Evolutionary conservation across 352 stramenopile species (phyloP).

Genomic region (Globisporangium irregulare): DNA sequence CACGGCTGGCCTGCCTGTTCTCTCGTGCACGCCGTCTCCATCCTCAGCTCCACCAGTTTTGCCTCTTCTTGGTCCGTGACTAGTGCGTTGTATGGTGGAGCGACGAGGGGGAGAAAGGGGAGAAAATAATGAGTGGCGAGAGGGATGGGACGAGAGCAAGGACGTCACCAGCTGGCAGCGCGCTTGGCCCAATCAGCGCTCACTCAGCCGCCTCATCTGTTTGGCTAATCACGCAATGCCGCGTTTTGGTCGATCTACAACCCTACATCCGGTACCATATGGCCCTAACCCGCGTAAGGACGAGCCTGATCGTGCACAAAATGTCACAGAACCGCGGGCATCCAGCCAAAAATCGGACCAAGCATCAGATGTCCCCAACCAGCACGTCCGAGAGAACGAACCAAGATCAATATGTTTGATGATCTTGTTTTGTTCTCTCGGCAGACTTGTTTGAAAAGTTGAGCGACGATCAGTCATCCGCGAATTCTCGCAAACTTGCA

Average conservation of each 20-base stretch:
- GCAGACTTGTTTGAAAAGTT: too few species aligned
- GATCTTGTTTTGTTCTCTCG: too few species aligned
- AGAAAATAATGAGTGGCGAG: slow-evolving; percentile 14
- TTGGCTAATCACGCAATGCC: slow-evolving; percentile 14
- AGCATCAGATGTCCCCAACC: background rate
- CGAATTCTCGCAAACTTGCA: background rate
- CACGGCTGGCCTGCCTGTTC: slow-evolving; percentile 1
- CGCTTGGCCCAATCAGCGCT: slow-evolving; percentile 3
- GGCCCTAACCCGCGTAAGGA: slow-evolving; percentile 1
- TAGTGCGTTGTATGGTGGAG: background rate
- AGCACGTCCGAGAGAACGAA: background rate
- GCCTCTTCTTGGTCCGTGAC: slow-evolving; percentile 2
- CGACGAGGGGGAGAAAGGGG: slow-evolving; percentile 1
- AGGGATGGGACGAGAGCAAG: slow-evolving; percentile 10
- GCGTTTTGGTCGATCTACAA: slow-evolving; percentile 10
- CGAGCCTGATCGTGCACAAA: background rate
- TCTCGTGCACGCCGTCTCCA: slow-evolving; percentile 12
- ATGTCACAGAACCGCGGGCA: background rate
- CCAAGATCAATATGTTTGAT: too few species aligned
- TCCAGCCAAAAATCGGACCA: background rate
- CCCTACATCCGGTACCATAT: slow-evolving; percentile 1
- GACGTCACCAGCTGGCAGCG: slow-evolving; percentile 1
- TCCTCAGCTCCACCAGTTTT: slow-evolving; percentile 10
- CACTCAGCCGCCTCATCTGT: background rate
- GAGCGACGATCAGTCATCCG: background rate